Percentiles rank a stretch among this genome's conserved stretches.
Conservation (phyloP, 371 early-diverging fungal genomes). For the Umbelopsis sp. region DNA sequence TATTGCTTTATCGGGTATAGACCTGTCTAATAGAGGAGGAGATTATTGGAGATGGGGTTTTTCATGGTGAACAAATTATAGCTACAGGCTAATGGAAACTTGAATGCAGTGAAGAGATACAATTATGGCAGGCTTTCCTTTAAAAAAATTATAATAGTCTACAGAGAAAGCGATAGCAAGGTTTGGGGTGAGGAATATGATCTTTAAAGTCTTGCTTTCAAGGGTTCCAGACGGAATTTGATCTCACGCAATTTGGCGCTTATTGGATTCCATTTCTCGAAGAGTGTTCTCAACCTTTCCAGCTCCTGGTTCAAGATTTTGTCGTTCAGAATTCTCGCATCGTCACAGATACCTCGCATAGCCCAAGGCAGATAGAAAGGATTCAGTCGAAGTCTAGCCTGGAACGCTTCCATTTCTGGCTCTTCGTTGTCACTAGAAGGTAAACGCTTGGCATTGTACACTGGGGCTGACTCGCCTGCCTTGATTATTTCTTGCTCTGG, state of each 20-base stretch:
- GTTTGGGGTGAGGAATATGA: neutral
- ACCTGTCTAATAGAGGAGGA: too few species aligned
- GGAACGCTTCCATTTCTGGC: constrained; percentile 42
- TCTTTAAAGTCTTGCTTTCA: constrained; percentile 33
- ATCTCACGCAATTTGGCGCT: constrained; percentile 77
- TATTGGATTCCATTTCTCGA: constrained; percentile 80
- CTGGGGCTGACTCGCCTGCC: neutral
- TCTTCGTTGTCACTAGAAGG: constrained; percentile 20
- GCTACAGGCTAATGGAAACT: too few species aligned
- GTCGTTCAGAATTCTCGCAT: constrained; percentile 62
- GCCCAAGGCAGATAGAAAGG: constrained; percentile 92
- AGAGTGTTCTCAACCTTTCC: constrained; percentile 58
- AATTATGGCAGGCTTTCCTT: too few species aligned
- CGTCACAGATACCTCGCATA: constrained; percentile 79
- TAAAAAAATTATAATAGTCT: neutral
- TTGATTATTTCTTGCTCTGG: neutral
- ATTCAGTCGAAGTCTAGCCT: constrained; percentile 67
- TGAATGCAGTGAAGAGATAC: too few species aligned
- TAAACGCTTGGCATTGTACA: neutral
- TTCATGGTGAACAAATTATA: too few species aligned
- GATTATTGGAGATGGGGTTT: too few species aligned
- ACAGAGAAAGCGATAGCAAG: neutral
- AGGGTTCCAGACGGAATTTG: constrained; percentile 84
- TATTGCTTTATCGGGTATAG: too few species aligned
- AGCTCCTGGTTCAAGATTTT: constrained; percentile 62